A percentile compares a stretch with the other conserved stretches of the same genome.
These are phyloP conservation scores for Microsporum canis DNA, from an alignment of 2,329 filamentous ascomycete genomes.

Conservation along the genomic window DNA sequence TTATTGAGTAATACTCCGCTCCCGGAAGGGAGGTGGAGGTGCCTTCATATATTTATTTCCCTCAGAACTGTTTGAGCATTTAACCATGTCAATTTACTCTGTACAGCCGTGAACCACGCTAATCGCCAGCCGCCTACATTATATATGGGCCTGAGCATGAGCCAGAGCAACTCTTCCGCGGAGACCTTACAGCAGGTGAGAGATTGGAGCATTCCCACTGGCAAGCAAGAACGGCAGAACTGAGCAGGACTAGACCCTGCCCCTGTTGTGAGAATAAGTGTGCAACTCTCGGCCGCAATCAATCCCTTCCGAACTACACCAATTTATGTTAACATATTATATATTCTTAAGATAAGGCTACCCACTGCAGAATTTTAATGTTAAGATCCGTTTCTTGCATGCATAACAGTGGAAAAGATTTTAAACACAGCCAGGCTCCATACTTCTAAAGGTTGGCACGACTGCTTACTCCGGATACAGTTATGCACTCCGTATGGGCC, in stretches of 20 bases:
- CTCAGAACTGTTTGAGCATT: too few species aligned
- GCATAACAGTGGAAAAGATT: not conserved
- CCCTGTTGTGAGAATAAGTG: not conserved
- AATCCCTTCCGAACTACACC: not conserved
- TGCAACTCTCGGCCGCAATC: not conserved
- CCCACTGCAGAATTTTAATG: not conserved
- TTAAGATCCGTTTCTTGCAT: conserved; percentile 3
- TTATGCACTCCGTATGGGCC: not conserved
- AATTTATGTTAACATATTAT: not conserved
- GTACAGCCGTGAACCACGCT: not conserved
- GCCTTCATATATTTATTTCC: not conserved
- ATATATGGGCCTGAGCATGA: not conserved
- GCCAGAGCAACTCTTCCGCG: not conserved
- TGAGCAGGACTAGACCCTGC: not conserved
- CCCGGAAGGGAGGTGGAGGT: not conserved
- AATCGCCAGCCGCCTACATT: not conserved
- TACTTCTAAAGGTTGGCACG: not conserved
- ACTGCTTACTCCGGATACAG: not conserved
- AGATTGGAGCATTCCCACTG: not conserved
- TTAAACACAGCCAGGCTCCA: not conserved
- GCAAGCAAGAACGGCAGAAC: not conserved
- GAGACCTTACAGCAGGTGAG: not conserved
- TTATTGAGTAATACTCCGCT: not conserved
- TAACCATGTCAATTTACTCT: too few species aligned
- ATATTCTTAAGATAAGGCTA: not conserved